Conservation (phyloP, 805 yeast genomes). For the Sugiyamaella qingdaonensis region DNA sequence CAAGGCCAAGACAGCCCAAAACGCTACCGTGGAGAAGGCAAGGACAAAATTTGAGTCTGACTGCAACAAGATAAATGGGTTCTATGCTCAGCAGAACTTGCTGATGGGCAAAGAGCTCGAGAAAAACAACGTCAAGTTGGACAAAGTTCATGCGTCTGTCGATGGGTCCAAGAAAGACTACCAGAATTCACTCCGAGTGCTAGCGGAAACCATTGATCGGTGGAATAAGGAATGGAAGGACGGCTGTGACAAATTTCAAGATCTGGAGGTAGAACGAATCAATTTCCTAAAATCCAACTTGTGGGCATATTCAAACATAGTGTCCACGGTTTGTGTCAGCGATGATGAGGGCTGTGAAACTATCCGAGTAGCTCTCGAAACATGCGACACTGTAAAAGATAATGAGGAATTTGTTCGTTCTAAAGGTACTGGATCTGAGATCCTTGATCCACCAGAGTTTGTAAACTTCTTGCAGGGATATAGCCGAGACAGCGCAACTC, state of each 20-base stretch:
- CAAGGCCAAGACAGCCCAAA: constrained; percentile 40
- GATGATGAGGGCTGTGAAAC: constrained; percentile 75
- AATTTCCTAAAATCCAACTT: constrained; percentile 64
- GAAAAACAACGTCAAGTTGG: constrained; percentile 51
- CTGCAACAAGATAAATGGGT: constrained; percentile 55
- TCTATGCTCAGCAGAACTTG: constrained; percentile 57
- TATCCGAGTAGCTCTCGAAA: constrained; percentile 62
- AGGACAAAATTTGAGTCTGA: constrained; percentile 51
- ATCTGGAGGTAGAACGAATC: constrained; percentile 66
- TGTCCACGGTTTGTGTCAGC: constrained; percentile 71
- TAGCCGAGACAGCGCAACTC: constrained; percentile 28
- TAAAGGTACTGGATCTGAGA: constrained; percentile 62
- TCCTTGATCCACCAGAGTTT: constrained; percentile 57
- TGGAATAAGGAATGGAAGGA: constrained; percentile 73
- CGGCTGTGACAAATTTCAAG: constrained; percentile 59
- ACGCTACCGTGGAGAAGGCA: constrained; percentile 32
- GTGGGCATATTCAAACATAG: constrained; percentile 73
- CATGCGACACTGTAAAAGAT: constrained; percentile 60
- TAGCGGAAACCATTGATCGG: constrained; percentile 52
- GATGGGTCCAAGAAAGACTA: constrained; percentile 50
- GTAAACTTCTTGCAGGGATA: constrained; percentile 53
- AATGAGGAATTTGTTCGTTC: constrained; percentile 48
- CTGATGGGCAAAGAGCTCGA: constrained; percentile 73
- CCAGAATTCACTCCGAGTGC: constrained; percentile 48
- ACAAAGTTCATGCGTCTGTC: constrained; percentile 44